These are phyloP conservation scores for Brassica napus DNA, from an alignment of 345 rosid genomes.

Conservation along the genomic window DNA sequence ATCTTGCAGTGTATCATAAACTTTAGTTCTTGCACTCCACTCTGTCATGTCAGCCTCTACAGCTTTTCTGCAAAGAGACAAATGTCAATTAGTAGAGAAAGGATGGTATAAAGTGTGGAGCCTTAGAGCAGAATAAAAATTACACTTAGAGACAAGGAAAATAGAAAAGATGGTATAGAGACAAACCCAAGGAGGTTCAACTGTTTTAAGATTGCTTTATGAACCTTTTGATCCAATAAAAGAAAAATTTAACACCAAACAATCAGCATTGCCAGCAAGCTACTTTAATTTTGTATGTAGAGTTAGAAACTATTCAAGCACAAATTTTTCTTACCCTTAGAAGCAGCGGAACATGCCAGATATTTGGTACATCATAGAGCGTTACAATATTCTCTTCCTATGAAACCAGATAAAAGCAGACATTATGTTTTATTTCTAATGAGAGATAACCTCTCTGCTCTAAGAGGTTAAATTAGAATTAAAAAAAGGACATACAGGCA, in stretches of 20 bases:
- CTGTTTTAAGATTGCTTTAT: constrained; percentile 77
- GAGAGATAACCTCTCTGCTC: not conserved
- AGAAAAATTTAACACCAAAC: constrained; percentile 8
- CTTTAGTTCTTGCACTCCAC: constrained; percentile 80
- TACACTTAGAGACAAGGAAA: not conserved
- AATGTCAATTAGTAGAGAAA: constrained; percentile 10
- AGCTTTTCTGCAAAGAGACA: constrained; percentile 56
- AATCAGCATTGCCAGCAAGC: not conserved
- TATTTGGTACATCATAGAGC: constrained; percentile 84
- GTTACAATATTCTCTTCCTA: constrained; percentile 84
- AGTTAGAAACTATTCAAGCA: not conserved
- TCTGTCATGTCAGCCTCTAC: constrained; percentile 59
- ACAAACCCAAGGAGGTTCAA: constrained; percentile 75
- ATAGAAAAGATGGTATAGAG: constrained; percentile 13
- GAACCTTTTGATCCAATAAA: constrained; percentile 82
- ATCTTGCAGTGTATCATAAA: constrained; percentile 65
- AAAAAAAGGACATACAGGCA: constrained; percentile 54
- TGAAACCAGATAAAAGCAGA: constrained; percentile 26
- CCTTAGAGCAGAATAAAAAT: not conserved
- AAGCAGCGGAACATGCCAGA: constrained; percentile 92
- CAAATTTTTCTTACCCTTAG: constrained; percentile 57
- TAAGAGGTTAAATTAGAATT: not conserved
- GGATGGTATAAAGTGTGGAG: not conserved
- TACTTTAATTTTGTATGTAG: not conserved
- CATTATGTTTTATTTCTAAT: not conserved